Percentiles rank a stretch among this genome's conserved stretches.
Evolutionary conservation across 192 early-diverging fungal species (phyloP).

Genomic region (Linnemannia hyalina): DNA sequence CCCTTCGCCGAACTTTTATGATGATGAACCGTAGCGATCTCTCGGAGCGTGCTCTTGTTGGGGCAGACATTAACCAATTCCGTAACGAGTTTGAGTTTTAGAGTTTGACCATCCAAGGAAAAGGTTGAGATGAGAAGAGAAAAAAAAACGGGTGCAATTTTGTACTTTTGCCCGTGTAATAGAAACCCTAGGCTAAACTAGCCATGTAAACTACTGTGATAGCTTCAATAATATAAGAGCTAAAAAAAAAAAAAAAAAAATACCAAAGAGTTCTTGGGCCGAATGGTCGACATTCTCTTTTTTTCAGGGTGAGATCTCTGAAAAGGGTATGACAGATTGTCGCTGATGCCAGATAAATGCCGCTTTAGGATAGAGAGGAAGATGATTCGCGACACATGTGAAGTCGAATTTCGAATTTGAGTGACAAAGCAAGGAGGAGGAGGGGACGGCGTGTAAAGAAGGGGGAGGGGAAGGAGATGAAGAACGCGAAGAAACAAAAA

Average conservation of each 20-base stretch:
- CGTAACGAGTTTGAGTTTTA: conserved; percentile 74
- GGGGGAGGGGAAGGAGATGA: neutral
- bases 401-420: neutral
- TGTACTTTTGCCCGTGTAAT: neutral
- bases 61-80: conserved; percentile 68
- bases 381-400: neutral
- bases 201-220: conserved; percentile 17
- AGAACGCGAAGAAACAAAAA: neutral
- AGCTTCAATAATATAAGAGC: neutral
- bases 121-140: neutral
- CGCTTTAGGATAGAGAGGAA: neutral
- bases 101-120: neutral
- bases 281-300: no score
- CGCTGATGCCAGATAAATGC: no score
- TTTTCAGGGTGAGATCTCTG: no score
- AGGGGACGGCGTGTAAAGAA: neutral
- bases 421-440: neutral
- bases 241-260: neutral
- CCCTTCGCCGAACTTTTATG: conserved; percentile 68
- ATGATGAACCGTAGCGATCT: conserved; percentile 76
- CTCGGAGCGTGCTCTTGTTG: conserved; percentile 64
- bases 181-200: neutral
- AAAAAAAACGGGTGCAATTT: neutral
- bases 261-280: neutral
- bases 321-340: no score